Evolutionary conservation across 306 rosid genomes (phyloP).

Genomic region (Rosa multiflora): DNA sequence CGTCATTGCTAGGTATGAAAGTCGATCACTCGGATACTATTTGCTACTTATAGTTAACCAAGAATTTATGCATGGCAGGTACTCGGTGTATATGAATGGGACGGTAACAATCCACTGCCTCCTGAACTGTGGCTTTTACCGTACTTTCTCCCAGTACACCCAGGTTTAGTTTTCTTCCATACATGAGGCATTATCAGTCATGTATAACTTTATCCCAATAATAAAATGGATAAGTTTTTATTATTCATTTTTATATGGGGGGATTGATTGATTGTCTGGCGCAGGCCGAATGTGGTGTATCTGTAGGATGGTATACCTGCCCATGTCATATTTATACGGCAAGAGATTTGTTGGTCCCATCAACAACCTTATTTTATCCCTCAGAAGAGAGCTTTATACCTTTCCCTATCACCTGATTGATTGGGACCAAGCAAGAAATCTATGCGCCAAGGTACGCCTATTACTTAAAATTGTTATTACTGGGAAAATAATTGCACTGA

Average conservation of each 20-base stretch:
- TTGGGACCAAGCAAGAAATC: slow-evolving; percentile 49
- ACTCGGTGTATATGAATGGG: slow-evolving; percentile 80
- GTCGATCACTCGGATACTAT: neutral
- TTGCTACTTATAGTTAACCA: neutral
- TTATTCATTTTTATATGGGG: no score
- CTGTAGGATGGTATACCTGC: slow-evolving; percentile 56
- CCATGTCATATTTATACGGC: slow-evolving; percentile 71
- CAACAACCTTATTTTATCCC: slow-evolving; percentile 30
- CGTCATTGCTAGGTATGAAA: neutral
- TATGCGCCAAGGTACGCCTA: slow-evolving; percentile 52
- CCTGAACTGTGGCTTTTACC: slow-evolving; percentile 80
- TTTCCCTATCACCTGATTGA: slow-evolving; percentile 46
- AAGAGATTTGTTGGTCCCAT: slow-evolving; percentile 60
- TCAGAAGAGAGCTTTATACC: slow-evolving; percentile 54
- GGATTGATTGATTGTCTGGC: neutral
- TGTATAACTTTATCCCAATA: no score
- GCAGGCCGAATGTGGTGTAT: slow-evolving; percentile 85
- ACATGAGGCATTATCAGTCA: no score
- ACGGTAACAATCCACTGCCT: slow-evolving; percentile 58
- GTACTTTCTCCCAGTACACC: slow-evolving; percentile 53
- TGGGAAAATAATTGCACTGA: neutral
- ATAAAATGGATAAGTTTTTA: no score
- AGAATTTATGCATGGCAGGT: slow-evolving; percentile 29
- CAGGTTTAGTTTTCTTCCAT: slow-evolving; percentile 34
- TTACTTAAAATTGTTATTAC: neutral